Percentiles rank a stretch among this genome's conserved stretches.
These are phyloP conservation scores for Oemleria cerasiformis DNA, from an alignment of 306 rosid genomes.

Conservation along the genomic window DNA sequence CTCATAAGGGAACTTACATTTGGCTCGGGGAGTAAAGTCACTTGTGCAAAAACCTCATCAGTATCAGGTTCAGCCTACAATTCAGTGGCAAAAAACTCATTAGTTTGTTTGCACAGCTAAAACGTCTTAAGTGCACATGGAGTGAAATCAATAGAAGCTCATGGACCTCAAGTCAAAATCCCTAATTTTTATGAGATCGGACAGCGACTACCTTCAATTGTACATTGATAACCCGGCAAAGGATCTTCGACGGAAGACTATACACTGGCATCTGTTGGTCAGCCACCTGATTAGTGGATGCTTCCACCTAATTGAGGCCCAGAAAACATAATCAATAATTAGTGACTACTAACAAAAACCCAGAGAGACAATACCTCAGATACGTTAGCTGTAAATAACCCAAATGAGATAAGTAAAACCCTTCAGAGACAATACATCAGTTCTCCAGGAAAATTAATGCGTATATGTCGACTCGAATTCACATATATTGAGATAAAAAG, in stretches of 20 bases:
- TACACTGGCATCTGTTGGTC: conserved; percentile 89
- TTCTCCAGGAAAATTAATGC: not conserved
- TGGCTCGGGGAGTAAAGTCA: conserved; percentile 64
- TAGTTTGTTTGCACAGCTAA: not conserved
- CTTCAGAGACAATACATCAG: not conserved
- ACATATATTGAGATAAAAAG: too few species aligned
- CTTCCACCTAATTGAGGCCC: conserved; percentile 67
- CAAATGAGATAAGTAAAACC: not conserved
- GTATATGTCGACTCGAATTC: not conserved
- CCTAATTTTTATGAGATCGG: not conserved
- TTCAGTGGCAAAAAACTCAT: not conserved
- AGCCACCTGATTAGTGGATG: conserved; percentile 88
- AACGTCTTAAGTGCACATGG: not conserved
- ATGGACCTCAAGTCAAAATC: not conserved
- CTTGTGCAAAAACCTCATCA: conserved; percentile 95
- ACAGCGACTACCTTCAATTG: conserved; percentile 55
- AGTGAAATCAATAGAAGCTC: not conserved
- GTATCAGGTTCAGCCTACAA: conserved; percentile 92
- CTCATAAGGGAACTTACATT: conserved; percentile 40
- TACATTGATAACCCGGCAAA: conserved; percentile 81
- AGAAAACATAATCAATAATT: not conserved
- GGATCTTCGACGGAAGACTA: conserved; percentile 75
- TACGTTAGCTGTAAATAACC: not conserved
- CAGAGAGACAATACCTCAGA: not conserved
- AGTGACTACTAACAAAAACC: not conserved